phyloP scores from a whole-genome alignment of 2,329 filamentous ascomycete genomes.

The Paracoccidioides lutzii region DNA sequence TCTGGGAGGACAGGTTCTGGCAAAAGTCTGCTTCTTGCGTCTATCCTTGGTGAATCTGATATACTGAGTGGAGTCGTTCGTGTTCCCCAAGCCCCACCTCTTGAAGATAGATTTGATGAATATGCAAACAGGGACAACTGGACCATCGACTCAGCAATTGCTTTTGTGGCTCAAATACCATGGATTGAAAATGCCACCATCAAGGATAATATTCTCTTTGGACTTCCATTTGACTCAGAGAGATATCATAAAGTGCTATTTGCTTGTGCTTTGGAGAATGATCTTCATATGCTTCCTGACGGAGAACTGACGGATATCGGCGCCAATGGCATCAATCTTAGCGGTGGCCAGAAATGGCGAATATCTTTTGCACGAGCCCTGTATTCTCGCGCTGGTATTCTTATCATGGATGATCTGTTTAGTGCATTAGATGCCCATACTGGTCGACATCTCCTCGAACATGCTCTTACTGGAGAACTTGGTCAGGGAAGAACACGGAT shows the following conservation, averaged over 20 bases:
- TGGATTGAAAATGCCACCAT: constrained; percentile 79
- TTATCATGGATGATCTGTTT: constrained; percentile 75
- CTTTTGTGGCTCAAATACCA: constrained; percentile 66
- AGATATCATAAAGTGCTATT: constrained; percentile 59
- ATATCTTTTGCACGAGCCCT: constrained; percentile 67
- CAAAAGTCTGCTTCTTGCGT: constrained; percentile 61
- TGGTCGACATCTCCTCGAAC: constrained; percentile 64
- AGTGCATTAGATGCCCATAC: constrained; percentile 70
- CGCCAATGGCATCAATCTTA: constrained; percentile 72
- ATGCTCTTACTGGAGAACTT: constrained; percentile 59
- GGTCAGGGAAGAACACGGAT: constrained; percentile 59
- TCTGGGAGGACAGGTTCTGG: constrained; percentile 67
- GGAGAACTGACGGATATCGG: constrained; percentile 72
- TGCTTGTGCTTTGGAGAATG: constrained; percentile 62
- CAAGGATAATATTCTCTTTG: constrained; percentile 66
- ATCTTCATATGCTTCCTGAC: constrained; percentile 61
- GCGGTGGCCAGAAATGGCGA: constrained; percentile 72
- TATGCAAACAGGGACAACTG: constrained; percentile 51
- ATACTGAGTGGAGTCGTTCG: constrained; percentile 50
- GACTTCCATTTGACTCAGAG: constrained; percentile 53
- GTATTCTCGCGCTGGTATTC: constrained; percentile 63
- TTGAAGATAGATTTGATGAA: constrained; percentile 46
- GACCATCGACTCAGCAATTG: constrained; percentile 56
- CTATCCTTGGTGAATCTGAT: constrained; percentile 64
- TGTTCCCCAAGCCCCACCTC: constrained; percentile 35